Evolutionary conservation across 2,329 filamentous ascomycete species (phyloP).

Genomic region (Clonostachys solani): DNA sequence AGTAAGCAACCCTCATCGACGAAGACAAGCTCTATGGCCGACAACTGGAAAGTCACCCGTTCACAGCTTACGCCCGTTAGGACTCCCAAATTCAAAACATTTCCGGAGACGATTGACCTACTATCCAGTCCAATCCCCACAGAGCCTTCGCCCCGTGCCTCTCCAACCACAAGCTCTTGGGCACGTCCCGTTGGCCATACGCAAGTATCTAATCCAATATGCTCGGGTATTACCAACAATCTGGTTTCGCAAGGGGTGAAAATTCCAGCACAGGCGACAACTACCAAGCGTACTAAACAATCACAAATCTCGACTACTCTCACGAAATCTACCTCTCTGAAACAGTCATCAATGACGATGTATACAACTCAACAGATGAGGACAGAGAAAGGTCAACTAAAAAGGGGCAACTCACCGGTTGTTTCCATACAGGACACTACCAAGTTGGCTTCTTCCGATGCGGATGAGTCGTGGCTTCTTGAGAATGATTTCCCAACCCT

Average conservation of each 20-base stretch:
- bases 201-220: slow-evolving; percentile 15
- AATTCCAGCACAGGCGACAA: background rate
- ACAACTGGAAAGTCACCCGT: slow-evolving; percentile 31
- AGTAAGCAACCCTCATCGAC: slow-evolving; percentile 29
- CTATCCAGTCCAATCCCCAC: slow-evolving; percentile 31
- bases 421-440: too few species aligned
- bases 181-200: slow-evolving; percentile 5
- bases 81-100: slow-evolving; percentile 12
- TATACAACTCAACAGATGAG: slow-evolving; percentile 11
- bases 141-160: slow-evolving; percentile 18
- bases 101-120: slow-evolving; percentile 35
- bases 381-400: too few species aligned
- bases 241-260: slow-evolving; percentile 11
- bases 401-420: too few species aligned
- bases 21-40: slow-evolving; percentile 14
- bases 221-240: slow-evolving; percentile 12
- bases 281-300: background rate
- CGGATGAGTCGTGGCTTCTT: too few species aligned
- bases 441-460: too few species aligned
- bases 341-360: slow-evolving; percentile 25
- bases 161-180: slow-evolving; percentile 12
- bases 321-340: slow-evolving; percentile 8
- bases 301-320: background rate
- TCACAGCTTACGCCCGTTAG: slow-evolving; percentile 37
- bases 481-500: too few species aligned